Evolutionary conservation across 192 early-diverging fungal species (phyloP), one percentile per base, ranked within the genome.

Genomic region (Blastocladiella britannica): DNA sequence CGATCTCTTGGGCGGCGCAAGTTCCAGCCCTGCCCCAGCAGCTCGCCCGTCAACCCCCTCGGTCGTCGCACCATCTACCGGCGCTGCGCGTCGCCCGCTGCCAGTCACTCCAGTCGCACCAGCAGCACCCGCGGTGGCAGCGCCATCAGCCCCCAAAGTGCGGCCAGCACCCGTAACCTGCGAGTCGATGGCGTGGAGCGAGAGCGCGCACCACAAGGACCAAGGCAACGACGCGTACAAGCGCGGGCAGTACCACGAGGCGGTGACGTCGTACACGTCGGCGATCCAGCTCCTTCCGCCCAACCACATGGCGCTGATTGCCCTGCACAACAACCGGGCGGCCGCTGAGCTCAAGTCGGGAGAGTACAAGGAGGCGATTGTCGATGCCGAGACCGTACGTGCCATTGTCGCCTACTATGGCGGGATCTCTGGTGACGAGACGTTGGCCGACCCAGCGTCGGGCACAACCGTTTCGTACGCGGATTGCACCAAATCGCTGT

Each of bases 281-380:
- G 82, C 88, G 0, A 76, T 94, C 5, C 56, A 66, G 28, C 56
- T 64, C 3, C 69, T 95, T 2, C 80, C 89, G 0, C 26, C 58
- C 12, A 54, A 61, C 6, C 90, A 97, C 58, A 58, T 76, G 7
- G 55, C 77, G 5, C 63, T 80, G 24, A 71, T 85, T 9, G 53
- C 84, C 7, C 65, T 89, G 20, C 77, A 72, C 69, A 91, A 88
- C 70, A 94, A 94, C 69, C 81, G 89, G 22, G 89, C 91, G 0
- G 76, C 84, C 1, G 73, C 85, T 1, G 67, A 78, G 20, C 65
- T 88, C 25, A 93, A 94, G 69, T 86, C 72, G 8, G 91, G 90
- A 25, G 80, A 92, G 57, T 80, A 91, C 63, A 70, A 67, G 15
- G 79, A 78, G 37, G 79, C 74, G 9, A 61, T 85, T 7, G 63